Percentiles rank a stretch among this genome's conserved stretches.
These are phyloP conservation scores for Fallopia convolvulus DNA, from an alignment of 148 eudicot genomes.

Conservation along the genomic window DNA sequence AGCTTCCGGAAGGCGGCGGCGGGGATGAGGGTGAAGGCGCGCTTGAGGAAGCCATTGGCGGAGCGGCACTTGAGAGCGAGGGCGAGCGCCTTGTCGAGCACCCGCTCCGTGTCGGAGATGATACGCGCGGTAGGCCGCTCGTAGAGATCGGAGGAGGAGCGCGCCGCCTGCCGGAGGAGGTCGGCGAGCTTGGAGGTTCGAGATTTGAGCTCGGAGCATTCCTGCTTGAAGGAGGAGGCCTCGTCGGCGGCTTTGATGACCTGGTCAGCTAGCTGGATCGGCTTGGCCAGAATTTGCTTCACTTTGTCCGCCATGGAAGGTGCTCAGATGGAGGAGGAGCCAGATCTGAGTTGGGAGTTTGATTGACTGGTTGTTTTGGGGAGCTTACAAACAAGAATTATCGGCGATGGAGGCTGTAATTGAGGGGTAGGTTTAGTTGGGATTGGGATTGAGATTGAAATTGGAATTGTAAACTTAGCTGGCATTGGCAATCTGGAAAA, in stretches of 20 bases:
- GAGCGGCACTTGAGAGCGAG: conserved; percentile 60
- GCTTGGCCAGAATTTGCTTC: conserved; percentile 62
- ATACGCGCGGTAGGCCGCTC: conserved; percentile 88
- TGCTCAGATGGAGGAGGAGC: background rate
- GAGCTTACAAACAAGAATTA: background rate
- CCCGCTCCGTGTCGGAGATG: conserved; percentile 71
- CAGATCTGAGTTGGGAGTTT: background rate
- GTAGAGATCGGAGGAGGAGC: conserved; percentile 73
- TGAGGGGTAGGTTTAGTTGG: background rate
- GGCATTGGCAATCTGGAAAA: background rate
- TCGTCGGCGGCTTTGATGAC: conserved; percentile 69
- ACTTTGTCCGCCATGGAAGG: conserved; percentile 56
- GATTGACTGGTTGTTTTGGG: background rate
- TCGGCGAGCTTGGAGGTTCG: conserved; percentile 71
- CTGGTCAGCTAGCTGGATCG: conserved; percentile 79
- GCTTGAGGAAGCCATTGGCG: conserved; percentile 62
- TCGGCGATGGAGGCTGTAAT: background rate
- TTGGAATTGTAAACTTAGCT: background rate
- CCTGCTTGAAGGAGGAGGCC: conserved; percentile 63
- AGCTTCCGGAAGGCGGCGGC: conserved; percentile 71
- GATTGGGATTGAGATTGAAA: background rate
- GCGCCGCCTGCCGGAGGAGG: conserved; percentile 87
- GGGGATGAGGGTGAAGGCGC: conserved; percentile 77
- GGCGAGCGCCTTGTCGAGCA: conserved; percentile 54
- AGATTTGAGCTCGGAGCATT: conserved; percentile 63